Base-by-base conservation (phyloP, 306 rosid species). In the Pyrus bretschneideri region DNA sequence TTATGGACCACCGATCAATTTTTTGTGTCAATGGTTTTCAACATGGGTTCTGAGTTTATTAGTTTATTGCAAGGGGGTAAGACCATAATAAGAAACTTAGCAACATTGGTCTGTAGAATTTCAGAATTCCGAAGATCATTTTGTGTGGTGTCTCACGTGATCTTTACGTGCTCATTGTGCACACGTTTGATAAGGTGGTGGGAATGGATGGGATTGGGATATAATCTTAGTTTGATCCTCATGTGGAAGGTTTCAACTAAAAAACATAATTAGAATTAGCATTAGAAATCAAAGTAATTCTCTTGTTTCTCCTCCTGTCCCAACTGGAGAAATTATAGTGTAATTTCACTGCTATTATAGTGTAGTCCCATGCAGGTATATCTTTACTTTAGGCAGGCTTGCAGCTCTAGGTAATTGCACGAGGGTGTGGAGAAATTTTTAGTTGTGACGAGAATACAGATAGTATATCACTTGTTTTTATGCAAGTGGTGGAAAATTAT, bases 51-150 rank as follows among this genome's bases (percentile, higher is more conserved):
- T 68, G 72, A 68, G 72, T 23, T 68, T 7, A 25, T 68, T 22
- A 13, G 35, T 68, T 68, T 25, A 42, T 38, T n/a, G 35, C 44
- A 10, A 44, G 4, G 25, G 57, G 29, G 55, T 23, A 42, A 22
- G 29, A 68, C 72, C 54, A 44, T 3, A 68, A 68, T 68, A 14
- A 68, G 57, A 68, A 66, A 35, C 8, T 46, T 35, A 21, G 3
- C 15, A 13, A 31, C 75, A 33, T 80, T 44, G 82, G 40, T 84
- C 76, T 84, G 69, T 73, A 67, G 55, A 44, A 54, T 57, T 40
- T 76, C 69, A 15, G 30, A 13, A 71, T 73, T 73, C 67, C 87
- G 31, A 80, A 42, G 84, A 76, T 66, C n/a, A 25, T 18, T 82
- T 52, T 33, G 38, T 23, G 57, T 3, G 66, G 66, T 65, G 0